Percentiles rank a stretch among this genome's conserved stretches.
phyloP scores from a whole-genome alignment of 495 filamentous ascomycete genomes.

The Amniculicola lignicola region DNA sequence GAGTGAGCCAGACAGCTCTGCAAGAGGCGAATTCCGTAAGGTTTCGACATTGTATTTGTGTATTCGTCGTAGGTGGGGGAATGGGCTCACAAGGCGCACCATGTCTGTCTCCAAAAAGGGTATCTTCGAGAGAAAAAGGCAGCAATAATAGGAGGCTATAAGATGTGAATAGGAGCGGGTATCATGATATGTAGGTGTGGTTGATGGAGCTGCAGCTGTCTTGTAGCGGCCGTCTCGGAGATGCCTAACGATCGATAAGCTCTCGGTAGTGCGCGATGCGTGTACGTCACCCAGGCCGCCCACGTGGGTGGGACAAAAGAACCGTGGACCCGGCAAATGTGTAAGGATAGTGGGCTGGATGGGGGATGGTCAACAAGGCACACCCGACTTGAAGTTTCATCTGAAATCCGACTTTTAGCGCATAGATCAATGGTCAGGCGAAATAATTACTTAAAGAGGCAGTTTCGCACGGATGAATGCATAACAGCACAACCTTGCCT shows the following conservation, averaged over 20 bases:
- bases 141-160: neutral
- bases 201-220: neutral
- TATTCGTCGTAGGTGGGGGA: constrained; percentile 27
- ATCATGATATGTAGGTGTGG: too few relatives aligned
- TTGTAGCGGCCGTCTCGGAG: neutral
- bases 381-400: neutral
- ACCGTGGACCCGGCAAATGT: too few relatives aligned
- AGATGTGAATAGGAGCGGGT: too few relatives aligned
- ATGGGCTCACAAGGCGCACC: neutral
- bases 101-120: neutral
- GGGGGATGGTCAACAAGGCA: neutral
- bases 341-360: neutral
- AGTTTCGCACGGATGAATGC: constrained; percentile 2
- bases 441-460: neutral
- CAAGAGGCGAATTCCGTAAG: constrained; percentile 57
- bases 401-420: neutral
- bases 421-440: neutral
- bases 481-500: too few relatives aligned
- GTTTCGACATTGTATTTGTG: constrained; percentile 48
- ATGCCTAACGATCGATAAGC: neutral
- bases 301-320: neutral
- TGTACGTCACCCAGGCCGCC: neutral
- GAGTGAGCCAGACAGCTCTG: constrained; percentile 84
- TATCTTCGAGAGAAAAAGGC: neutral
- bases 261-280: neutral